phyloP scores from a whole-genome alignment of 352 stramenopile genomes.

The Pythium pyrilobum region DNA sequence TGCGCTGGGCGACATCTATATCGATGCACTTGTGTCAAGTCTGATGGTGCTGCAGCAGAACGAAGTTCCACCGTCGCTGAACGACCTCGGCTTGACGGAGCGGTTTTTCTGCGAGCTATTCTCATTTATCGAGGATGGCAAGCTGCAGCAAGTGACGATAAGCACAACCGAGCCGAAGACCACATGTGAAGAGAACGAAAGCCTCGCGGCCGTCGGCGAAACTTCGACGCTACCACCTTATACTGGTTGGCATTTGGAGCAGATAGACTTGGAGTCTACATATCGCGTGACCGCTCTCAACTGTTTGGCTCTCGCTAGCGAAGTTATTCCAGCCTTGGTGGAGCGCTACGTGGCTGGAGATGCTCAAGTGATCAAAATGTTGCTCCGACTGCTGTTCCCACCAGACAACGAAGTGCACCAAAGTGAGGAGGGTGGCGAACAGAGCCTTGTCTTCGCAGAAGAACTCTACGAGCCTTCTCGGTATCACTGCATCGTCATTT shows the following conservation, averaged over 20 bases:
- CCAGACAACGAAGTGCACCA: conserved; percentile 76
- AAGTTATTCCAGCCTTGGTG: conserved; percentile 47
- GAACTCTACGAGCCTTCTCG: conserved; percentile 63
- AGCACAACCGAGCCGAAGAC: no score
- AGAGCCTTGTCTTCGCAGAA: conserved; percentile 42
- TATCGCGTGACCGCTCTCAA: conserved; percentile 60
- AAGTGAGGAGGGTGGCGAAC: conserved; percentile 31
- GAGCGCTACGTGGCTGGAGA: conserved; percentile 53
- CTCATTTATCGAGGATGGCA: conserved; percentile 68
- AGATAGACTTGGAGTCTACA: conserved; percentile 38
- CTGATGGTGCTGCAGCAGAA: conserved; percentile 64
- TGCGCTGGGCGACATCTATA: conserved; percentile 62
- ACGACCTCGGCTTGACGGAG: conserved; percentile 51
- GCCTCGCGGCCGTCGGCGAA: neutral
- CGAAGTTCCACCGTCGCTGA: conserved; percentile 25
- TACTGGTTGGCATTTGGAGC: conserved; percentile 50
- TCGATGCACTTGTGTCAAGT: conserved; percentile 68
- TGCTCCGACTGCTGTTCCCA: conserved; percentile 68
- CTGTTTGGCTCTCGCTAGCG: conserved; percentile 54
- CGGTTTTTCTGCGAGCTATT: conserved; percentile 75
- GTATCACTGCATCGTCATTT: conserved; percentile 50
- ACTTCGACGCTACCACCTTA: conserved; percentile 32
- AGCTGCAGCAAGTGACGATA: conserved; percentile 25
- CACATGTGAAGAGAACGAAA: conserved; percentile 27
- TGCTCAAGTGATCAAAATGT: conserved; percentile 59